Conservation (phyloP, 306 rosid species). For the Astragalus glycyphyllos region DNA sequence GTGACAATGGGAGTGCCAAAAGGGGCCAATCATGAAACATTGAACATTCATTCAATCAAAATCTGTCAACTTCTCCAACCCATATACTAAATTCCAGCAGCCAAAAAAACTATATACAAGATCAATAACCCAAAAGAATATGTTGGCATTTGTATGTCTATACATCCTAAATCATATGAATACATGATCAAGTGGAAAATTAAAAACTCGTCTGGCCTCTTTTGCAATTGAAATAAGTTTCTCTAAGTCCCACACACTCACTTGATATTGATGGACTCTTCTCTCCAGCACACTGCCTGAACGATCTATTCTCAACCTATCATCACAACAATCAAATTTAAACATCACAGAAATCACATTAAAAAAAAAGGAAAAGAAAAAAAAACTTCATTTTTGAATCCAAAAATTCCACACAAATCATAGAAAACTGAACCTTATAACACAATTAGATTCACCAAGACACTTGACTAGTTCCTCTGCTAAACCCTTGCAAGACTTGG, state of each 20-base stretch:
- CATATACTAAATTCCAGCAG: background rate
- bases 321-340: conserved; percentile 32
- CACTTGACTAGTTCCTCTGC: conserved; percentile 90
- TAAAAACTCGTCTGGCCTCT: conserved; percentile 80
- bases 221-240: conserved; percentile 97
- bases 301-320: conserved; percentile 77
- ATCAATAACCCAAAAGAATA: background rate
- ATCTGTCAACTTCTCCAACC: conserved; percentile 11
- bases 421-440: conserved; percentile 61
- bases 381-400: background rate
- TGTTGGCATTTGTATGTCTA: background rate
- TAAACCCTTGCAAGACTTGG: conserved; percentile 93
- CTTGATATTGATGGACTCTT: conserved; percentile 85
- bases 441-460: conserved; percentile 86
- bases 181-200: conserved; percentile 21
- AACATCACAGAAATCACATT: conserved; percentile 36
- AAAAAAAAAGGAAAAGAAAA: background rate
- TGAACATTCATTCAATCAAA: conserved; percentile 1
- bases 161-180: background rate
- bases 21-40: conserved; percentile 24
- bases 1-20: conserved; percentile 5
- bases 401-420: conserved; percentile 13
- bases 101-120: background rate
- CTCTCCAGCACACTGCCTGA: conserved; percentile 84
- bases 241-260: conserved; percentile 91